A percentile compares a stretch with the other conserved stretches of the same genome.
Conservation (phyloP, 192 early-diverging fungal genomes). For the Rhizoclosmatium globosum region DNA sequence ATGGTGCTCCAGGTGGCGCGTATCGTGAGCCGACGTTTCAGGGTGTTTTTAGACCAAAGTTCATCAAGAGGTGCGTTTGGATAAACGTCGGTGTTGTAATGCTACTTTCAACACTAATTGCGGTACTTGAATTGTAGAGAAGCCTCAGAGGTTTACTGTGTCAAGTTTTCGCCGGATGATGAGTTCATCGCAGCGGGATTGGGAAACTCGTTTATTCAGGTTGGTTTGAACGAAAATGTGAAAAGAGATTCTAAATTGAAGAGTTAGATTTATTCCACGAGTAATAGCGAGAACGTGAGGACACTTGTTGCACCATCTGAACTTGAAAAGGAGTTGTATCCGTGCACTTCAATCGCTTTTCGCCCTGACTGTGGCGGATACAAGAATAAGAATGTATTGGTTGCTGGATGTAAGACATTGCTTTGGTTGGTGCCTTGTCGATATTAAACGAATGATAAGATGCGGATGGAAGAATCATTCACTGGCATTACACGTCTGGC, state of each 20-base stretch:
- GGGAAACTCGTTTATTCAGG: slow-evolving; percentile 50
- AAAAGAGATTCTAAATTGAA: not conserved
- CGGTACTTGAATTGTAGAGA: slow-evolving; percentile 32
- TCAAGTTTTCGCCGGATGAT: slow-evolving; percentile 63
- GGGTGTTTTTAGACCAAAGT: slow-evolving; percentile 38
- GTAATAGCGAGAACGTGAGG: slow-evolving; percentile 31
- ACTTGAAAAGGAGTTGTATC: slow-evolving; percentile 35
- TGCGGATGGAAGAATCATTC: slow-evolving; percentile 58
- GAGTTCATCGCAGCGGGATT: slow-evolving; percentile 53
- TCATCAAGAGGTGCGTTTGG: slow-evolving; percentile 34
- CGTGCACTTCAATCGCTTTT: slow-evolving; percentile 59
- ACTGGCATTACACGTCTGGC: slow-evolving; percentile 61
- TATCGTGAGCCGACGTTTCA: slow-evolving; percentile 35
- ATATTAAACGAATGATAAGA: slow-evolving; percentile 36
- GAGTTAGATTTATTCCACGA: slow-evolving; percentile 47
- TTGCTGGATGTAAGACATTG: slow-evolving; percentile 54
- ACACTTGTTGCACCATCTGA: slow-evolving; percentile 24
- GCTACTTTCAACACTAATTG: not conserved
- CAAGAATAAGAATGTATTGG: slow-evolving; percentile 61
- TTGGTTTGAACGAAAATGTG: slow-evolving; percentile 9
- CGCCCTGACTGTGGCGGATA: slow-evolving; percentile 45
- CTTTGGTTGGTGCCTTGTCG: not conserved
- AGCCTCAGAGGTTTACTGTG: slow-evolving; percentile 49
- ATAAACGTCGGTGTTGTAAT: not conserved
- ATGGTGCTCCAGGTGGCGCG: not conserved